phyloP scores from a whole-genome alignment of 2,329 filamentous ascomycete species.

The Blumeria graminis region DNA sequence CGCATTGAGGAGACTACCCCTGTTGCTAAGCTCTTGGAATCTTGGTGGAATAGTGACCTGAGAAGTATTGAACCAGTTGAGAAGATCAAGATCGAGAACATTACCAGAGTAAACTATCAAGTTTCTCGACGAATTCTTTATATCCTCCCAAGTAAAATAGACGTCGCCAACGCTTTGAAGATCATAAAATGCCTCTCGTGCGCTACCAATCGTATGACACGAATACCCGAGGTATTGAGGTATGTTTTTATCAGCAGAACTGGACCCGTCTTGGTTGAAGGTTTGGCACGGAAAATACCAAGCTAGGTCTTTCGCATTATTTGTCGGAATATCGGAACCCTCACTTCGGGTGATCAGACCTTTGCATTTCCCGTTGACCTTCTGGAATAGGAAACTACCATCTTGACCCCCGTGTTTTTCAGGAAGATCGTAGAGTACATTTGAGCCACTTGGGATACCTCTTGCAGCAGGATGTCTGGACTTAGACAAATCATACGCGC shows the following conservation, averaged over 20 bases:
- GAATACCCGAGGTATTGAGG: conserved; percentile 63
- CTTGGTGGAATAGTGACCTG: conserved; percentile 53
- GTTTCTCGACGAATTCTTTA: conserved; percentile 72
- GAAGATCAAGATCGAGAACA: conserved; percentile 70
- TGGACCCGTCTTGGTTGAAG: conserved; percentile 85
- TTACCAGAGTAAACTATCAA: conserved; percentile 85
- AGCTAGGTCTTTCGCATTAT: conserved; percentile 47
- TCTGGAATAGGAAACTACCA: conserved; percentile 92
- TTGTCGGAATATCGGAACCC: conserved; percentile 56
- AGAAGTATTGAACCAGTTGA: conserved; percentile 69
- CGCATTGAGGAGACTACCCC: conserved; percentile 30
- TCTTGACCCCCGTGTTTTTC: conserved; percentile 70
- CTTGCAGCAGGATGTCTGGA: conserved; percentile 60
- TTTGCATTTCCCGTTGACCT: conserved; percentile 95
- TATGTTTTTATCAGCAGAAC: conserved; percentile 45
- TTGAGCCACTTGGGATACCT: conserved; percentile 49
- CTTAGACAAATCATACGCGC: conserved; percentile 57
- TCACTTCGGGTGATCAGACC: conserved; percentile 51
- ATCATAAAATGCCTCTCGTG: conserved; percentile 53
- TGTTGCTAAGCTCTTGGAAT: conserved; percentile 60
- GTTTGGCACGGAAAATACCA: conserved; percentile 94
- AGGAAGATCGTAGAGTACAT: conserved; percentile 70
- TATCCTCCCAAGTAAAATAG: conserved; percentile 88
- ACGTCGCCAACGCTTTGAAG: conserved; percentile 57
- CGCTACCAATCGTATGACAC: conserved; percentile 55